Conservation (phyloP, 78 protist genomes). For the Bigelowiella natans region DNA sequence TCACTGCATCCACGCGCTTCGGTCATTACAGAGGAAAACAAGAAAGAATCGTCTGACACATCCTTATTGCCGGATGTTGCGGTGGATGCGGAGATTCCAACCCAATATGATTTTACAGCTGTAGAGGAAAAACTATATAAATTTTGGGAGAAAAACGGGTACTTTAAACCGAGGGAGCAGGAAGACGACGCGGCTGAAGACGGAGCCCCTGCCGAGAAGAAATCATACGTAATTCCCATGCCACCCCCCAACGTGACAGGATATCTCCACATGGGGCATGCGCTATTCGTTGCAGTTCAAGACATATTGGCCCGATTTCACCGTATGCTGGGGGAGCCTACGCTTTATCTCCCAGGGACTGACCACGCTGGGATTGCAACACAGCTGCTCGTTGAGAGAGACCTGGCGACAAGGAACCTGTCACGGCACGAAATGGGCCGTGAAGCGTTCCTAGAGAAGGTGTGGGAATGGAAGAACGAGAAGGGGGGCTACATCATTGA, state of each 20-base stretch:
- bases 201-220: not conserved
- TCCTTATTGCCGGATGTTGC: not conserved
- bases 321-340: conserved; percentile 51
- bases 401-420: conserved; percentile 41
- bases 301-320: conserved; percentile 45
- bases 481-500: conserved; percentile 66
- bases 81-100: not conserved
- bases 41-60: too few relatives aligned
- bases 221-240: conserved; percentile 64
- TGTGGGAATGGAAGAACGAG: conserved; percentile 86
- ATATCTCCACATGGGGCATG: conserved; percentile 97
- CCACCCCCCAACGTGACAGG: conserved; percentile 99
- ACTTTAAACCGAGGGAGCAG: not conserved
- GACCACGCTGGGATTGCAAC: conserved; percentile 78
- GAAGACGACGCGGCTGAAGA: too few relatives aligned
- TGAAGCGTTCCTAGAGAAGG: conserved; percentile 74
- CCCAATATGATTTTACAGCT: not conserved
- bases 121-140: not conserved
- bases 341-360: conserved; percentile 62
- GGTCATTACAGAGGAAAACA: too few relatives aligned
- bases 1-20: too few relatives aligned
- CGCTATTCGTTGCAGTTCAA: conserved; percentile 57
- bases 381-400: conserved; percentile 88
- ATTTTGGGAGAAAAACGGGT: not conserved
- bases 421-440: conserved; percentile 67